Evolutionary conservation across 768 basidiomycete genomes (phyloP), one percentile per base, ranked within the genome.

Genomic region (Podaxis sp.): DNA sequence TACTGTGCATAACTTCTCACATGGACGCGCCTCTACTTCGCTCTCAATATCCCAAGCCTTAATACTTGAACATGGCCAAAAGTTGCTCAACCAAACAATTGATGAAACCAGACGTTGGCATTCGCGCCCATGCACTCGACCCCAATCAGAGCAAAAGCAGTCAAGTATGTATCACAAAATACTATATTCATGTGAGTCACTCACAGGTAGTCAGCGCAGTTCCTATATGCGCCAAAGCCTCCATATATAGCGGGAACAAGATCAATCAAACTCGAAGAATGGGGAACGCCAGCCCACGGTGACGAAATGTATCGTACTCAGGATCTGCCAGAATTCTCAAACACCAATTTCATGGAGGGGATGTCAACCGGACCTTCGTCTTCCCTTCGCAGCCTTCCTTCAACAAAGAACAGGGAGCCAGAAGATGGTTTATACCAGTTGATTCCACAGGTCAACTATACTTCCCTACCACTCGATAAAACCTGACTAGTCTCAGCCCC

Each of bases 401-500:
- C 33, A n/a, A 51, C 48, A 26, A 52, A 40, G n/a, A 57, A 17
- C 24, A 56, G 40, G 36, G 5, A 39, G 0, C 36, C 49, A 8
- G 15, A 40, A 22, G 17, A 13, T 2, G 17, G 22, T 40, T n/a
- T 56, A 24, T 51, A 63, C 33, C 48, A 30, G 3, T 26, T 63
- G 15, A 51, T 63, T 38, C 49, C 61, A 7, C 61, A 63, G 33
- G 61, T 63, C 15, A 39, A 22, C 22, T 30, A 26, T 49, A 17
- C 24, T 55, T 30, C 19, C 26, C 17, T 24, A 15, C 12, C 13
- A 26, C 4, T 15, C 19, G 13, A 26, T 4, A 13, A 5, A 9
- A 38, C 8, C 61, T 56, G 55, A 63, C 40, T n/a, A 26, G 26
- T 52, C 19, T 24, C 12, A 63, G 61, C 61, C 61, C 9, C 61